Percentiles rank a stretch among this genome's conserved stretches.
These are phyloP conservation scores for Yarrowia deformans DNA, from an alignment of 805 yeast species.

Conservation along the genomic window DNA sequence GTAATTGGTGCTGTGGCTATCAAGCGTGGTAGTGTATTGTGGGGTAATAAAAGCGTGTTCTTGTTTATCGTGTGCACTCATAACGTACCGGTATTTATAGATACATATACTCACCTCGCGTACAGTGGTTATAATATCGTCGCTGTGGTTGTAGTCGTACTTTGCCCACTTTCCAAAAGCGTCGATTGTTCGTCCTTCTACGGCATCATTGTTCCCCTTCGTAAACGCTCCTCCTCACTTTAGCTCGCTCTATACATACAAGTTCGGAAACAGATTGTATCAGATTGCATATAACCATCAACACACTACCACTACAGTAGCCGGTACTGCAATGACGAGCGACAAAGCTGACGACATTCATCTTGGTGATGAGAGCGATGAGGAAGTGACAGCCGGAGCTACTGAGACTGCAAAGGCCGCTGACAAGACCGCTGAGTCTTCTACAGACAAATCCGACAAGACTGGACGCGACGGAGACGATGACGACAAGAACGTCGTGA, in stretches of 20 bases:
- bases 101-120: too few species aligned
- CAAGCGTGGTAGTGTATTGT: too few species aligned
- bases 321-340: background rate
- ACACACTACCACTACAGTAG: background rate
- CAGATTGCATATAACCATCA: constrained; percentile 8
- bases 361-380: constrained; percentile 20
- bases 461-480: background rate
- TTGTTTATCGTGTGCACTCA: too few species aligned
- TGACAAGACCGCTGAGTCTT: background rate
- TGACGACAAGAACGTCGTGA: background rate
- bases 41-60: too few species aligned
- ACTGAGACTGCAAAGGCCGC: too few species aligned
- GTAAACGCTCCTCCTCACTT: background rate
- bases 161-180: too few species aligned
- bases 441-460: background rate
- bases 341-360: constrained; percentile 25
- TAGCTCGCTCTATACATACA: background rate
- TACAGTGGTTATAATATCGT: too few species aligned
- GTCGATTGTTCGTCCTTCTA: too few species aligned
- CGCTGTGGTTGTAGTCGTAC: too few species aligned
- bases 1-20: too few species aligned
- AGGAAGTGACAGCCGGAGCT: background rate
- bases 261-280: constrained; percentile 5
- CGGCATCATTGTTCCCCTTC: too few species aligned
- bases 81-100: too few species aligned